These are phyloP conservation scores for Cordyceps cateniannulata DNA, from an alignment of 2,329 filamentous ascomycete genomes.

Conservation along the genomic window DNA sequence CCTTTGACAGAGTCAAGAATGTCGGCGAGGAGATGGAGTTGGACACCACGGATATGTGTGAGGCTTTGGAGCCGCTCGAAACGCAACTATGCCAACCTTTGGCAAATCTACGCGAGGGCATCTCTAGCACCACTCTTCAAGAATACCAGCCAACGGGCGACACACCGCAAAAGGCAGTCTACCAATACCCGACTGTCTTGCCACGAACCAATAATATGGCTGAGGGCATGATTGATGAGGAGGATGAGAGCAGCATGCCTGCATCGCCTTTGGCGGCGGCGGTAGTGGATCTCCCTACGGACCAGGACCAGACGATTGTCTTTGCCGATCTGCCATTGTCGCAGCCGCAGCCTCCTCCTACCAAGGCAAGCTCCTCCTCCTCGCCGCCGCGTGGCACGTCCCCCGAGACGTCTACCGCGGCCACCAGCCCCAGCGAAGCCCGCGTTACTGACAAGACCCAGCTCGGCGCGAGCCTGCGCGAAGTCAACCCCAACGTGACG, in stretches of 20 bases:
- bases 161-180: slow-evolving; percentile 75
- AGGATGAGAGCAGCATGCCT: slow-evolving; percentile 3
- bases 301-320: slow-evolving; percentile 33
- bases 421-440: slow-evolving; percentile 14
- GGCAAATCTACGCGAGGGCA: slow-evolving; percentile 60
- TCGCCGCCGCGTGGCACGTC: slow-evolving; percentile 17
- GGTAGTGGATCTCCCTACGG: slow-evolving; percentile 20
- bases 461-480: slow-evolving; percentile 43
- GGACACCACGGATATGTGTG: slow-evolving; percentile 51
- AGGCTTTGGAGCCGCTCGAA: slow-evolving; percentile 55
- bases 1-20: slow-evolving; percentile 59
- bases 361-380: slow-evolving; percentile 12
- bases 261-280: slow-evolving; percentile 15
- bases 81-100: slow-evolving; percentile 62
- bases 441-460: slow-evolving; percentile 25
- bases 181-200: slow-evolving; percentile 72
- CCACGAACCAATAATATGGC: slow-evolving; percentile 62
- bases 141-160: slow-evolving; percentile 83
- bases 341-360: neutral
- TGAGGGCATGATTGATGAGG: slow-evolving; percentile 31
- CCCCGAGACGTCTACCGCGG: neutral
- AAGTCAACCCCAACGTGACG: slow-evolving; percentile 48
- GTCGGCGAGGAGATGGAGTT: slow-evolving; percentile 62
- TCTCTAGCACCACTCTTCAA: slow-evolving; percentile 57
- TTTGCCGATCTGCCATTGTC: slow-evolving; percentile 32